These are phyloP conservation scores for Lagerstroemia speciosa DNA, from an alignment of 345 rosid genomes.

Conservation along the genomic window DNA sequence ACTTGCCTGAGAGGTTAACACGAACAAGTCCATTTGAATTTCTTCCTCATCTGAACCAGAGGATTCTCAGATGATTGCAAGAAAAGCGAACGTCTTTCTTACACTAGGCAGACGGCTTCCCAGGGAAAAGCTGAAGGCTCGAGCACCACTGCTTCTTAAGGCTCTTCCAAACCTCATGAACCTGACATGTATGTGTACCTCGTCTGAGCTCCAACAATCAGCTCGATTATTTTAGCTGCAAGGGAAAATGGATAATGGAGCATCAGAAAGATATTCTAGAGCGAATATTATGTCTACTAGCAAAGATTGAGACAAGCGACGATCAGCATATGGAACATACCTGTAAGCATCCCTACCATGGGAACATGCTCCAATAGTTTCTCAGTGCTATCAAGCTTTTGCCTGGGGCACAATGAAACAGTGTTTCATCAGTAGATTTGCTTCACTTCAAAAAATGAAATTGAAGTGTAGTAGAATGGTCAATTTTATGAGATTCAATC, in stretches of 20 bases:
- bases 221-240: constrained; percentile 81
- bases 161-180: constrained; percentile 31
- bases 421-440: not conserved
- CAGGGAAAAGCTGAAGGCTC: not conserved
- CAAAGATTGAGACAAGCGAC: not conserved
- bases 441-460: not conserved
- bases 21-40: not conserved
- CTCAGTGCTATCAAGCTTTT: constrained; percentile 58
- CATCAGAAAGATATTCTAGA: not conserved
- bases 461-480: not conserved
- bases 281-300: not conserved
- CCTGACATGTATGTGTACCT: constrained; percentile 93
- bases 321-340: constrained; percentile 20
- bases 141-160: constrained; percentile 5
- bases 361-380: constrained; percentile 62
- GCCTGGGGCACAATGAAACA: constrained; percentile 34
- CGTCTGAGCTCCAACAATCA: constrained; percentile 77
- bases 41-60: not conserved
- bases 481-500: not conserved
- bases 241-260: not conserved
- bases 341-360: constrained; percentile 58
- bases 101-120: not conserved
- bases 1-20: not conserved
- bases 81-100: not conserved
- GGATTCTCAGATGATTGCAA: not conserved